Evolutionary conservation across 2,329 filamentous ascomycete species (phyloP), one percentile per base, ranked within the genome.

Genomic region (Epichloe sylvatica): DNA sequence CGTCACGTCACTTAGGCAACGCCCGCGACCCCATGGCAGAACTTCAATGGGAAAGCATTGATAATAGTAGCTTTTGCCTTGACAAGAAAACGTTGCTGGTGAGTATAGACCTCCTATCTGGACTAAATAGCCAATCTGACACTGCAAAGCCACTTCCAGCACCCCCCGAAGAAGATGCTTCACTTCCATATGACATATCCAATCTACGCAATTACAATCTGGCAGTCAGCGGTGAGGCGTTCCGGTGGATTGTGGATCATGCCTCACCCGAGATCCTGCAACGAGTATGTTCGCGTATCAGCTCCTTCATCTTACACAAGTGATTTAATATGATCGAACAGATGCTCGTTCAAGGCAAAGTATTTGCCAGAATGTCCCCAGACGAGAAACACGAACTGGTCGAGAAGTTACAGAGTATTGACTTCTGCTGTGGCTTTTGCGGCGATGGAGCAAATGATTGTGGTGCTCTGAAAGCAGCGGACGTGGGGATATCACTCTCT

Each of bases 371-470:
- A 57, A 98, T 98, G 92, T 97, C 91, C 2, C 94, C 92, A 0
- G 94, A 98, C 62, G 92, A 98, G 66, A 98, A 98, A 65, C 90
- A 96, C 62, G 94, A 98, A 65, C 73, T 98, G 2, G 89, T 98
- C 2, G 92, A 97, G 65, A 98, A 96, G 64, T 75, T 98, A 3
- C 94, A 98, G 64, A 91, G 86, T 58, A 88, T 98, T 55, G 91
- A 90, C 63, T 98, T 96, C 65, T 94, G 86, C 58, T 87, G 82
- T 56, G 92, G 92, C 30, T 98, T 98, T 68, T 98, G 92, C 60
- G 92, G 92, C 42, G 92, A 98, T 63, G 92, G 92, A 39, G 92
- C 92, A 25, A 98, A 98, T 62, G 92, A 98, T 64, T 98, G 92
- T 58, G 92, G 91, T 56, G 94, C 92, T 6, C 72, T 98, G 54